phyloP scores from a whole-genome alignment of 2,329 filamentous ascomycete genomes.

The Colletotrichum gigasporum region DNA sequence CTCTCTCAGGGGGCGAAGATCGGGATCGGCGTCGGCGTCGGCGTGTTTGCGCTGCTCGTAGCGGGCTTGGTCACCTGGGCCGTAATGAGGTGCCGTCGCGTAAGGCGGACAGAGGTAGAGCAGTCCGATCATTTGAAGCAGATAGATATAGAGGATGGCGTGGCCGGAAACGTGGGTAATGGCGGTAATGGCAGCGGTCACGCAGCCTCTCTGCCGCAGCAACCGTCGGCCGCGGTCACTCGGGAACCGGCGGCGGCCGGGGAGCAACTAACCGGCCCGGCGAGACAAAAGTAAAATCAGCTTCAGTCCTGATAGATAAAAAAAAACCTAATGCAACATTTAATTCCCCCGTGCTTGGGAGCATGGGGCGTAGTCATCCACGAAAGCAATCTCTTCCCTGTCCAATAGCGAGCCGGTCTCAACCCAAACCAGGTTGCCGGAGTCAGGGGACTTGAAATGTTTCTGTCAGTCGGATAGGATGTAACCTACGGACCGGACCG shows the following conservation, averaged over 20 bases:
- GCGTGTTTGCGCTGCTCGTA: background rate
- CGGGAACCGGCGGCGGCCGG: background rate
- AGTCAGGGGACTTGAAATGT: background rate
- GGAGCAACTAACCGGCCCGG: too few species aligned
- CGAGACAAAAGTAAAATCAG: background rate
- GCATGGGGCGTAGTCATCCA: background rate
- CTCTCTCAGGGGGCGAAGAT: background rate
- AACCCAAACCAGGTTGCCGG: background rate
- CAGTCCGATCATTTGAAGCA: conserved; percentile 8
- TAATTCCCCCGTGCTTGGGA: background rate
- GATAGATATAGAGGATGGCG: background rate
- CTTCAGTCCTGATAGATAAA: background rate
- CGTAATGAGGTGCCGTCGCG: conserved; percentile 8
- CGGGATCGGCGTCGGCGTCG: background rate
- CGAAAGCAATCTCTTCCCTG: background rate
- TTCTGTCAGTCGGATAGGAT: background rate
- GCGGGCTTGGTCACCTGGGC: conserved; percentile 7
- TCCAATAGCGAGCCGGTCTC: too few species aligned
- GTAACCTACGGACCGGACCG: background rate
- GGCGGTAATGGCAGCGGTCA: background rate
- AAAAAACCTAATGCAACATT: too few species aligned
- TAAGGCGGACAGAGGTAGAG: conserved; percentile 6
- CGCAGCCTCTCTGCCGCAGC: background rate
- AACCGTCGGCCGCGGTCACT: background rate
- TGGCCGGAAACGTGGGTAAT: background rate